Conservation (phyloP, 2,329 filamentous ascomycete genomes). For the Penicillium sp. region DNA sequence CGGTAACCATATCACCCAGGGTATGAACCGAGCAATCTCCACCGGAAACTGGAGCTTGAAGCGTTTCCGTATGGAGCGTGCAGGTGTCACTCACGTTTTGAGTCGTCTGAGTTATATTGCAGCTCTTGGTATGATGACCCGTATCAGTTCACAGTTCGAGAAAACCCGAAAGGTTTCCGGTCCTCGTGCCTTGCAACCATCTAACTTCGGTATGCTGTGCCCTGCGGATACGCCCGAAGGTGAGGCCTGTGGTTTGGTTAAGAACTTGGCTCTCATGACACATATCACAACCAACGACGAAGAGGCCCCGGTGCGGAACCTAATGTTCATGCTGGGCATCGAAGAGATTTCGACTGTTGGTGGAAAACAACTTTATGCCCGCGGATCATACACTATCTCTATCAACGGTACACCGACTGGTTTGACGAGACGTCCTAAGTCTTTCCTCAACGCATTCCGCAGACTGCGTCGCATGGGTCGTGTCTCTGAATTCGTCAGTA, state of each 20-base stretch:
- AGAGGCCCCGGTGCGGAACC: constrained; percentile 82
- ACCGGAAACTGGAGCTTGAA: constrained; percentile 98
- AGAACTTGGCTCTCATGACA: constrained; percentile 98
- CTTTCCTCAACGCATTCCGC: constrained; percentile 82
- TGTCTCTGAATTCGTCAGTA: constrained; percentile 94
- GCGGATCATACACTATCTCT: constrained; percentile 85
- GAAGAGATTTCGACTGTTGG: constrained; percentile 78
- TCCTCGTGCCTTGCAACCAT: constrained; percentile 91
- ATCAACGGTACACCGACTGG: constrained; percentile 95
- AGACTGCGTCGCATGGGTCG: constrained; percentile 84
- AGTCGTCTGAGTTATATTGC: constrained; percentile 95
- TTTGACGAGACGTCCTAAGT: constrained; percentile 80
- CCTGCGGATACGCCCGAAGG: constrained; percentile 97
- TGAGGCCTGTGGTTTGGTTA: constrained; percentile 95
- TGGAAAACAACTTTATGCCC: constrained; percentile 82
- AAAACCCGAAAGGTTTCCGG: constrained; percentile 97
- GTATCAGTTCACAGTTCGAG: constrained; percentile 97
- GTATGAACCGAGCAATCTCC: constrained; percentile 93
- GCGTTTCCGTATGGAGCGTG: constrained; percentile 97
- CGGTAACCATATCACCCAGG: constrained; percentile 83
- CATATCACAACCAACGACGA: constrained; percentile 98
- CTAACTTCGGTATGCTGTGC: constrained; percentile 97
- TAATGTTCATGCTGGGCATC: constrained; percentile 83
- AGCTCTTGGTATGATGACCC: constrained; percentile 98
- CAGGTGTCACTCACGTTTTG: constrained; percentile 93